Evolutionary conservation across 2,329 filamentous ascomycete genomes (phyloP), one percentile per base, ranked within the genome.

Genomic region (Sphaerulina populicola): DNA sequence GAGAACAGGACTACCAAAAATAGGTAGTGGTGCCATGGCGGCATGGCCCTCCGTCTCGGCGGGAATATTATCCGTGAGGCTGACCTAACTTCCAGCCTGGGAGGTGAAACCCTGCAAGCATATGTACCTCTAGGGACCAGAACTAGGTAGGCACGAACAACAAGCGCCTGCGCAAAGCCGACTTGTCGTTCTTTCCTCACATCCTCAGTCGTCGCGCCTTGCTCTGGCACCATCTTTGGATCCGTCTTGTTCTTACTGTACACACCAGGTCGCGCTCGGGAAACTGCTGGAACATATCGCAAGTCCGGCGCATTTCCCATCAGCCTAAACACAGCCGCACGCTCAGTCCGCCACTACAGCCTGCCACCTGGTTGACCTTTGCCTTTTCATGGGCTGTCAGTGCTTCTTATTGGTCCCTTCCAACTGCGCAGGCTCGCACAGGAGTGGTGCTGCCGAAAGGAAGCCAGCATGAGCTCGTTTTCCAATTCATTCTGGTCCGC

Each of bases 401-500:
- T 31, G 15, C 7, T 35, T 36, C 30, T 23, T 39, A 29, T 50
- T 31, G 40, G 30, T 35, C 47, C 18, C 33, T 38, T 27, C 38
- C 18, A 38, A 15, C 40, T 44, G 47, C 47, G 47, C 47, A 49
- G 41, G 51, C 44, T 40, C 35, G 44, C 47, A 48, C 43, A 52
- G 30, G 27, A 43, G 27, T 46, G 50, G 50, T 35, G 27, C 21
- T 29, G 11, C 33, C 44, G 39, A 23, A 38, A 18, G 11, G 23
- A 11, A 21, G 18, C 27, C 23, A 53, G 71, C 68, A 91, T 91
- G 86, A 85, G 86, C 62, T 81, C 87, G 64, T 97, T 98, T 72
- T 83, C 89, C 62, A 88, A 91, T 73, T 95, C 90, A 45, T 97
- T 98, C 74, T 98, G 93, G 93, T 95, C 93, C 56, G 81, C 82